Conservation (phyloP, 495 filamentous ascomycete species). For the Echria macrotheca region DNA sequence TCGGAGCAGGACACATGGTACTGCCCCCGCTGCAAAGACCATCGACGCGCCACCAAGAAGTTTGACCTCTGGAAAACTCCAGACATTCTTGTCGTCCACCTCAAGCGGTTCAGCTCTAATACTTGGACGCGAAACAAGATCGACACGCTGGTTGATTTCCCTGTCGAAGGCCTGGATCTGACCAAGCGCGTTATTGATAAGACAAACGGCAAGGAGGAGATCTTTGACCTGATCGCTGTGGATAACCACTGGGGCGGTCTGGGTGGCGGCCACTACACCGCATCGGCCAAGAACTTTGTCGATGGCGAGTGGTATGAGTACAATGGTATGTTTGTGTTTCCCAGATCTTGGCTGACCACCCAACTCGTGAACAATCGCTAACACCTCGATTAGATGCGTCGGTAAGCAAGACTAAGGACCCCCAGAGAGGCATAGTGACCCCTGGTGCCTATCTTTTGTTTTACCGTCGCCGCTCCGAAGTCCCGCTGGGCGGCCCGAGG, state of each 20-base stretch:
- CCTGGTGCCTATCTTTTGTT: constrained; percentile 86
- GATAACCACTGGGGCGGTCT: constrained; percentile 93
- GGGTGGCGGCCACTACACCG: constrained; percentile 92
- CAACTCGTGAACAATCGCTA: background rate
- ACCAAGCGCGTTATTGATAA: constrained; percentile 68
- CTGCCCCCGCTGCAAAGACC: constrained; percentile 90
- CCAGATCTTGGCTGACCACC: too few species aligned
- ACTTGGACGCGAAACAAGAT: constrained; percentile 78
- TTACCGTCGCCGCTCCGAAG: constrained; percentile 78
- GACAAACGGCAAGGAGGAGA: constrained; percentile 68
- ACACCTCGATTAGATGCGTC: constrained; percentile 55
- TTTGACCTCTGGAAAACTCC: constrained; percentile 95
- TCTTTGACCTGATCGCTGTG: constrained; percentile 91
- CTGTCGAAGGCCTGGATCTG: constrained; percentile 80
- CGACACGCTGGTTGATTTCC: constrained; percentile 86
- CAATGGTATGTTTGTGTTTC: constrained; percentile 82
- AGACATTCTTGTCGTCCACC: constrained; percentile 83
- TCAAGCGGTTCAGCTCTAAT: constrained; percentile 87
- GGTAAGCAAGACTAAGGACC: too few species aligned
- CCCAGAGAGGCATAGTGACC: too few species aligned
- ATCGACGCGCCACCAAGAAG: constrained; percentile 86
- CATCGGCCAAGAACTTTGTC: constrained; percentile 83
- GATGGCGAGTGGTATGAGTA: constrained; percentile 88
- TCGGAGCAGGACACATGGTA: constrained; percentile 96
- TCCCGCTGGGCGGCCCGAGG: constrained; percentile 68